Conservation (phyloP, 1,139 yeast genomes). For the Suhomyces panamericanus region DNA sequence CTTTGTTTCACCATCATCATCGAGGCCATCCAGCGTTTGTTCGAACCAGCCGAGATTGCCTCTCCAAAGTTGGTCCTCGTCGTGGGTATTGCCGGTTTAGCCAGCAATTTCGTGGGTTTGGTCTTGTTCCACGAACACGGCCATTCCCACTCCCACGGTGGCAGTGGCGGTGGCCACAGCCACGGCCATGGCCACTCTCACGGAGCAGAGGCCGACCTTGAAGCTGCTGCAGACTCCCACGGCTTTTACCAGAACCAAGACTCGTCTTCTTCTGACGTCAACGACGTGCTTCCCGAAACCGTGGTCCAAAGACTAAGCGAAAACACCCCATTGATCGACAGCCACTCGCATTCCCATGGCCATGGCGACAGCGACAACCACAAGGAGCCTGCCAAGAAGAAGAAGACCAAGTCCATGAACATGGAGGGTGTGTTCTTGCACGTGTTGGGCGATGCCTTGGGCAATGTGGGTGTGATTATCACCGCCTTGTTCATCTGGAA, state of each 20-base stretch:
- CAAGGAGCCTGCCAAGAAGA: constrained; percentile 17
- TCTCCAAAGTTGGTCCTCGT: constrained; percentile 77
- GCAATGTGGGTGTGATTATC: constrained; percentile 88
- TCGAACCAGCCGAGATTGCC: constrained; percentile 74
- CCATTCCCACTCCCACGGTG: constrained; percentile 37
- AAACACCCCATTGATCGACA: constrained; percentile 8
- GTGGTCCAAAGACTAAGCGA: constrained; percentile 33
- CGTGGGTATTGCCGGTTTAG: constrained; percentile 82
- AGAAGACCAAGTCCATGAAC: constrained; percentile 66
- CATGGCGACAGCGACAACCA: neutral
- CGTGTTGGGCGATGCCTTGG: constrained; percentile 94
- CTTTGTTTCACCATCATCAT: constrained; percentile 88
- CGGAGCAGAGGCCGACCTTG: constrained; percentile 16
- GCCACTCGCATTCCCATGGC: constrained; percentile 15
- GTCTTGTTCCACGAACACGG: constrained; percentile 91
- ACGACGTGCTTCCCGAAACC: constrained; percentile 41
- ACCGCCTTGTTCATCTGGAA: constrained; percentile 94
- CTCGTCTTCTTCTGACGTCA: constrained; percentile 27
- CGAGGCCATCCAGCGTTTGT: constrained; percentile 88
- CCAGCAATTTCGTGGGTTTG: constrained; percentile 81
- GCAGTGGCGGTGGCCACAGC: constrained; percentile 9
- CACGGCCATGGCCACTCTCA: constrained; percentile 8
- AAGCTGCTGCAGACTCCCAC: constrained; percentile 26
- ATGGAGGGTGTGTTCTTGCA: constrained; percentile 98
- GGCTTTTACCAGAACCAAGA: constrained; percentile 16